These are phyloP conservation scores for Asterochloris erici DNA, from an alignment of 139 green algal genomes.

Conservation along the genomic window DNA sequence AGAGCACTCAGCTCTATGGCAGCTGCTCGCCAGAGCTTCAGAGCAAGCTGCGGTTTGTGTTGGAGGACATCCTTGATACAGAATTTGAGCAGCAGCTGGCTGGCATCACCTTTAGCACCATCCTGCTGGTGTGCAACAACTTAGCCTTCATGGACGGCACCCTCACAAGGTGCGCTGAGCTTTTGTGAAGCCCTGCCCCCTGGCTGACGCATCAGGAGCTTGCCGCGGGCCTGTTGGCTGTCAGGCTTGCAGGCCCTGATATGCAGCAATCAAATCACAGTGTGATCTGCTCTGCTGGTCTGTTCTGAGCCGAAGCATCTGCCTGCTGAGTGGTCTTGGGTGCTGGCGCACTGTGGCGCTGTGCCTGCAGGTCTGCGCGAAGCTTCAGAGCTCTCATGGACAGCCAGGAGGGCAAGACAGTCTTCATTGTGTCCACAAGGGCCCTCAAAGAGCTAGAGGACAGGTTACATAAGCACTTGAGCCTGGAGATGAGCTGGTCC, in stretches of 20 bases:
- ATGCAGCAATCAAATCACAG: background rate
- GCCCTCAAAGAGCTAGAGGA: slow-evolving; percentile 1
- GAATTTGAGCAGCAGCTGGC: background rate
- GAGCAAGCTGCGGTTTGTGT: slow-evolving; percentile 8
- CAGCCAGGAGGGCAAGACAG: background rate
- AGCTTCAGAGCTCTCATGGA: background rate
- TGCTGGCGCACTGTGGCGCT: background rate
- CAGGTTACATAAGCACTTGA: background rate
- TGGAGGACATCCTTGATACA: slow-evolving; percentile 15
- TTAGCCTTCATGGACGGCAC: slow-evolving; percentile 13
- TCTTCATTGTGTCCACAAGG: slow-evolving; percentile 7
- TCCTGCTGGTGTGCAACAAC: slow-evolving; percentile 19
- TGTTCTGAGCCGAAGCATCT: too few species aligned
- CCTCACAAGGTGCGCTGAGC: background rate
- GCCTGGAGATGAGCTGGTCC: slow-evolving; percentile 12
- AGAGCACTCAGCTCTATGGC: background rate
- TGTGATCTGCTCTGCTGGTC: background rate
- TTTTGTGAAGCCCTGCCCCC: background rate
- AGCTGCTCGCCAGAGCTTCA: background rate
- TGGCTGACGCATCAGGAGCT: too few species aligned
- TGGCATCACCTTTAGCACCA: background rate
- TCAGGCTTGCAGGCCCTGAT: background rate
- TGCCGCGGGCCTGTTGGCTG: background rate
- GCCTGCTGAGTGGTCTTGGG: background rate
- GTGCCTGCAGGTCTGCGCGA: background rate